These are phyloP conservation scores for Monotropa hypopitys DNA, from an alignment of 179 eudicot genomes.

Conservation along the genomic window DNA sequence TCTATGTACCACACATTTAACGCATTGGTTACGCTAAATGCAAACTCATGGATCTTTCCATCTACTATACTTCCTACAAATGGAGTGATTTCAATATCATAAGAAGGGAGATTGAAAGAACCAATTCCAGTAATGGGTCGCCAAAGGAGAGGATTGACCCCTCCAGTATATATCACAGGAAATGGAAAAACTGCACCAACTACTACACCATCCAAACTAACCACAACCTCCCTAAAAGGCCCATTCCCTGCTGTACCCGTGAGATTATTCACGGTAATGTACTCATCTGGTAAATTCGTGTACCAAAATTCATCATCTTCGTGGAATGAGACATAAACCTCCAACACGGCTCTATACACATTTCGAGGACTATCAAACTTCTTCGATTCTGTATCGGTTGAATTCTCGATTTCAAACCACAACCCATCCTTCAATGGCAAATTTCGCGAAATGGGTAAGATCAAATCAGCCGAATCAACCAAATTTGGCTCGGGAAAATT, in stretches of 20 bases:
- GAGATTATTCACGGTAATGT: constrained; percentile 44
- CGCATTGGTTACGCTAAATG: constrained; percentile 63
- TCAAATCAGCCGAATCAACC: constrained; percentile 43
- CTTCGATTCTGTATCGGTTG: constrained; percentile 36
- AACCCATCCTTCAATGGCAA: constrained; percentile 73
- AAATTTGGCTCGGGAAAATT: not conserved
- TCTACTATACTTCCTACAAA: constrained; percentile 59
- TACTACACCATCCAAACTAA: constrained; percentile 45
- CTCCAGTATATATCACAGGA: constrained; percentile 83
- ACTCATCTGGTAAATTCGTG: constrained; percentile 54
- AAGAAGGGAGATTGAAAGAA: constrained; percentile 72
- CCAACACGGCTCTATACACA: constrained; percentile 72
- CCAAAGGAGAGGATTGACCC: constrained; percentile 85
- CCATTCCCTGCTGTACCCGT: constrained; percentile 52
- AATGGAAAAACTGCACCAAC: constrained; percentile 86
- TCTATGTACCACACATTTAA: constrained; percentile 82
- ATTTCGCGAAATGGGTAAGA: constrained; percentile 61
- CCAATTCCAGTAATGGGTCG: constrained; percentile 78
- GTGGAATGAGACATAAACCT: constrained; percentile 81
- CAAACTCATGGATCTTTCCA: constrained; percentile 43
- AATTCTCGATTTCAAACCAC: constrained; percentile 69
- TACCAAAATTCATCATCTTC: constrained; percentile 90
- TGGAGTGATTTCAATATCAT: constrained; percentile 80
- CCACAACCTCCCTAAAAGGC: constrained; percentile 77
- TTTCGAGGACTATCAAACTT: constrained; percentile 49